Percentiles rank a stretch among this genome's conserved stretches.
Evolutionary conservation across 805 yeast genomes (phyloP).

Genomic region (Diddensiella transvaalensis): DNA sequence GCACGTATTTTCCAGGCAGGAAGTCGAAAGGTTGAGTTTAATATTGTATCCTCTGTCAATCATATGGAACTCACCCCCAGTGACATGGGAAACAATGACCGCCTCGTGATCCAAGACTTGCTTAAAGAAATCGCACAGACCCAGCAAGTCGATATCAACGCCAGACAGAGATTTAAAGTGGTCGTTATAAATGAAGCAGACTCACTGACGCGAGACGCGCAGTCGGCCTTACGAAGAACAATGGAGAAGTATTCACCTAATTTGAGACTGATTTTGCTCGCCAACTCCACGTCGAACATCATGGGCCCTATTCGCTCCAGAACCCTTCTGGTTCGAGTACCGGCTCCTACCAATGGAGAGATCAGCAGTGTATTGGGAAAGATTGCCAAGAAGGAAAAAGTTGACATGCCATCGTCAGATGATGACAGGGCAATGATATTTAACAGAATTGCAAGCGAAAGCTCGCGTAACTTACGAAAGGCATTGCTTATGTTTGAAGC

Average conservation of each 20-base stretch:
- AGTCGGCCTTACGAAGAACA: slow-evolving; percentile 90
- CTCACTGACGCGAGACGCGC: slow-evolving; percentile 85
- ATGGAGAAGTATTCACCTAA: slow-evolving; percentile 93
- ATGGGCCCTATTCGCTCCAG: slow-evolving; percentile 94
- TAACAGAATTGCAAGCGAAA: slow-evolving; percentile 48
- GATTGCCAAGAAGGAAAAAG: slow-evolving; percentile 56
- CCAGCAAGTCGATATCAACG: slow-evolving; percentile 82
- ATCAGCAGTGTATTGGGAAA: slow-evolving; percentile 50
- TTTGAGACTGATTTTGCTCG: slow-evolving; percentile 76
- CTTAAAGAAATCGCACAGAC: slow-evolving; percentile 93
- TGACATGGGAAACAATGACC: slow-evolving; percentile 93
- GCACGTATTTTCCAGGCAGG: slow-evolving; percentile 76
- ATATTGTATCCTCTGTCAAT: slow-evolving; percentile 84
- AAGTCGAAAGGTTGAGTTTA: slow-evolving; percentile 79
- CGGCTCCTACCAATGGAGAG: slow-evolving; percentile 70
- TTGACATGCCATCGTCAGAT: slow-evolving; percentile 36
- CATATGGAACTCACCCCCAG: slow-evolving; percentile 96
- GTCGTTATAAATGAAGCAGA: slow-evolving; percentile 87
- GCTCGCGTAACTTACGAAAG: slow-evolving; percentile 72
- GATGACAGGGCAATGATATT: slow-evolving; percentile 45
- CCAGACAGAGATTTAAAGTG: slow-evolving; percentile 43
- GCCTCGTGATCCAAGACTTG: slow-evolving; percentile 91
- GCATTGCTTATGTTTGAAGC: slow-evolving; percentile 81
- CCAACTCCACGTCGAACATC: slow-evolving; percentile 87
- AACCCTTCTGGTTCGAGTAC: slow-evolving; percentile 79